Evolutionary conservation across 1,139 yeast species (phyloP).

Genomic region (Lodderomyces margitis): DNA sequence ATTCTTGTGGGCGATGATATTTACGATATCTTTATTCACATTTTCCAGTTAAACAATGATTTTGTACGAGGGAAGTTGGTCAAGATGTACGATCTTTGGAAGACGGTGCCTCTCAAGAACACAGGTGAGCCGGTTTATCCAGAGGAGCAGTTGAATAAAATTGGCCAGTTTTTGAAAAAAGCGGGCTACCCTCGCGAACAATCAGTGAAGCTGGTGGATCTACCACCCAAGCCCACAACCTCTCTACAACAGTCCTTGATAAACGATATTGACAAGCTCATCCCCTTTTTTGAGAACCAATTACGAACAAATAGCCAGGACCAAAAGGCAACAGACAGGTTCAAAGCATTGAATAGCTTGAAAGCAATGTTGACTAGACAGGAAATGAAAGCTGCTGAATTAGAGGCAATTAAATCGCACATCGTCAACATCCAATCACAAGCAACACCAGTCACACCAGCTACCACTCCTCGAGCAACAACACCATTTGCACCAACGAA

Average conservation of each 20-base stretch:
- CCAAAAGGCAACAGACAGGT: slow-evolving; percentile 33
- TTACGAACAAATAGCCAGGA: slow-evolving; percentile 29
- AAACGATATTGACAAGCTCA: slow-evolving; percentile 42
- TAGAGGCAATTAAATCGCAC: slow-evolving; percentile 39
- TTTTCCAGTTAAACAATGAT: slow-evolving; percentile 77
- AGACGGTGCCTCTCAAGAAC: slow-evolving; percentile 50
- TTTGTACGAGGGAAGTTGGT: slow-evolving; percentile 69
- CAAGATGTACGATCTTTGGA: slow-evolving; percentile 87
- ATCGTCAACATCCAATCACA: slow-evolving; percentile 31
- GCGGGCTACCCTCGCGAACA: slow-evolving; percentile 26
- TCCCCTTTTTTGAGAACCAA: slow-evolving; percentile 37
- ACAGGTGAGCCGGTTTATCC: slow-evolving; percentile 72
- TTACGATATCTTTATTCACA: slow-evolving; percentile 66
- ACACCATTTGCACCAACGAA: slow-evolving; percentile 13
- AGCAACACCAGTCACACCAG: slow-evolving; percentile 18
- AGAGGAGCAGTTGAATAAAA: slow-evolving; percentile 62
- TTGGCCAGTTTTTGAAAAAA: slow-evolving; percentile 67
- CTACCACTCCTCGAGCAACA: slow-evolving; percentile 12
- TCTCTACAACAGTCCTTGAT: slow-evolving; percentile 28
- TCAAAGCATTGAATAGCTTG: slow-evolving; percentile 46
- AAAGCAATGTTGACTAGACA: slow-evolving; percentile 36
- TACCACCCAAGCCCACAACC: slow-evolving; percentile 7
- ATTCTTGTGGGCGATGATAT: slow-evolving; percentile 66
- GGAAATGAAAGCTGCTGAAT: slow-evolving; percentile 40
- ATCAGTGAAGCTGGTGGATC: background rate